phyloP scores from a whole-genome alignment of 208 protist species.

The Leishmania turanica region DNA sequence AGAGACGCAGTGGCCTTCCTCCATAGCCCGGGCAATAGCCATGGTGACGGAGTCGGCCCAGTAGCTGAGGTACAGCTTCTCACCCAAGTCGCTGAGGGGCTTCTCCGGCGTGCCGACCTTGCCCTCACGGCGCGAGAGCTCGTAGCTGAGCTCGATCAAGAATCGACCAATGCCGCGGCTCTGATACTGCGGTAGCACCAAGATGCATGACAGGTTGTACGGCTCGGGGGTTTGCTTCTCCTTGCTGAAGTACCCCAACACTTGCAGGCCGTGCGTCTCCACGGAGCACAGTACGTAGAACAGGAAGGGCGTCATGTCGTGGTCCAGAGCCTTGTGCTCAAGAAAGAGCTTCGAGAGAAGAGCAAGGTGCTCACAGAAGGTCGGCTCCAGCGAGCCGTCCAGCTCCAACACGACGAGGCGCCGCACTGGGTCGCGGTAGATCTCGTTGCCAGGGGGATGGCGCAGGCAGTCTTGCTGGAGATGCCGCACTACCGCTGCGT shows the following conservation, averaged over 20 bases:
- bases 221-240: constrained; percentile 96
- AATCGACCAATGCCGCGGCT: constrained; percentile 98
- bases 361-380: constrained; percentile 99
- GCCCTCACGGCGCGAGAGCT: constrained; percentile 96
- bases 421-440: constrained; percentile 87
- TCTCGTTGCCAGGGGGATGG: constrained; percentile 91
- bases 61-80: constrained; percentile 94
- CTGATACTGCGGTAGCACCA: constrained; percentile 97
- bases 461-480: constrained; percentile 79
- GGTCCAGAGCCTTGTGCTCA: constrained; percentile 99
- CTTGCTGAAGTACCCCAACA: constrained; percentile 99
- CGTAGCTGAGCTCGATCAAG: constrained; percentile 98
- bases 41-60: constrained; percentile 93
- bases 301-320: constrained; percentile 99
- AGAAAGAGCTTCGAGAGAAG: constrained; percentile 99
- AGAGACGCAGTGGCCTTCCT: constrained; percentile 79
- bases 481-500: constrained; percentile 85
- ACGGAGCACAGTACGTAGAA: constrained; percentile 98
- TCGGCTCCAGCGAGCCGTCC: constrained; percentile 96
- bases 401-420: constrained; percentile 96
- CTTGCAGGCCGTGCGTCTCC: constrained; percentile 93
- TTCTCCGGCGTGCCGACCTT: constrained; percentile 98
- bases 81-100: constrained; percentile 98
- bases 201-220: constrained; percentile 99
- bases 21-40: constrained; percentile 64